These are phyloP conservation scores for Pichia exigua DNA, from an alignment of 805 yeast genomes.

Conservation along the genomic window DNA sequence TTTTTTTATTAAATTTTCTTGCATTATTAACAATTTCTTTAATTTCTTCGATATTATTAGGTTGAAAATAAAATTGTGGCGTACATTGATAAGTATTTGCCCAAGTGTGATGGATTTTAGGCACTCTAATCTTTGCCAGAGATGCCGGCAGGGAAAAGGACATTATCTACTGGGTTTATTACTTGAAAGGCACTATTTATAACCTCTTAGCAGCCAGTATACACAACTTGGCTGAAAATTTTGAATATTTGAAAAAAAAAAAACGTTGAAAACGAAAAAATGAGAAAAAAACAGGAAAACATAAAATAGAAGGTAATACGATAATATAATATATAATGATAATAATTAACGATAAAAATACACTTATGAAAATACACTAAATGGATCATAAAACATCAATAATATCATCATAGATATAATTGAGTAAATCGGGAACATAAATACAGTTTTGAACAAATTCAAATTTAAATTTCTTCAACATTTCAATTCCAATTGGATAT, in stretches of 20 bases:
- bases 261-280: too few species aligned
- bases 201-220: too few species aligned
- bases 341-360: not conserved
- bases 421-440: constrained; percentile 29
- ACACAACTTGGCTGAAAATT: too few species aligned
- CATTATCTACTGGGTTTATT: too few species aligned
- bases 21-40: constrained; percentile 62
- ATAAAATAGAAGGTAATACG: not conserved
- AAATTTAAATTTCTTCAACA: constrained; percentile 27
- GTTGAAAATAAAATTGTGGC: constrained; percentile 78
- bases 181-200: too few species aligned
- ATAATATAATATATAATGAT: too few species aligned
- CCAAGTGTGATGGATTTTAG: constrained; percentile 64
- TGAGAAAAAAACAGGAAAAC: not conserved
- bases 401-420: constrained; percentile 20
- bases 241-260: too few species aligned
- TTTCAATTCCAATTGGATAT: constrained; percentile 26
- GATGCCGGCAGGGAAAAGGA: constrained; percentile 18
- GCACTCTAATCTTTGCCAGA: constrained; percentile 28
- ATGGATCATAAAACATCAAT: not conserved
- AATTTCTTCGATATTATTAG: constrained; percentile 61
- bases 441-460: constrained; percentile 27
- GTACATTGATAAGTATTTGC: constrained; percentile 78
- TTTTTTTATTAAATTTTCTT: constrained; percentile 45
- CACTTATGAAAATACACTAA: not conserved